Percentiles rank a stretch among this genome's conserved stretches.
These are phyloP conservation scores for Penicillium paradoxum DNA, from an alignment of 495 filamentous ascomycete species.

Conservation along the genomic window DNA sequence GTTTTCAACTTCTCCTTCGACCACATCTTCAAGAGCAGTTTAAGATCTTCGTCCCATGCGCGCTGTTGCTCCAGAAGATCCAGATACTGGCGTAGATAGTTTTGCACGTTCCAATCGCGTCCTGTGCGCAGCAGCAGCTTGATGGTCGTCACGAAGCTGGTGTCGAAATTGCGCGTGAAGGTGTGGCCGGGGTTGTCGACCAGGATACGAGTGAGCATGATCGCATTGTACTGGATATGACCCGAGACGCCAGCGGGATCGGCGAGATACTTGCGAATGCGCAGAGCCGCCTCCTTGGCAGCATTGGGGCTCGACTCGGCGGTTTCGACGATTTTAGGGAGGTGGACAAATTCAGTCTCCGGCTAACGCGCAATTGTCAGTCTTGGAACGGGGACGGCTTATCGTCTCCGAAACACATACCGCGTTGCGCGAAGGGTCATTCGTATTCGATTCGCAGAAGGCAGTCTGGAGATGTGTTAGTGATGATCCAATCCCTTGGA, in stretches of 20 bases:
- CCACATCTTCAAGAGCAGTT: conserved; percentile 74
- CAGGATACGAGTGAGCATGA: conserved; percentile 94
- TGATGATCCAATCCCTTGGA: too few relatives aligned
- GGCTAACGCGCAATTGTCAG: conserved; percentile 28
- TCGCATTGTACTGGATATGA: conserved; percentile 85
- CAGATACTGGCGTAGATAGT: conserved; percentile 81
- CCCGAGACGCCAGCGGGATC: conserved; percentile 58
- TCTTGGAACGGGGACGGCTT: not conserved
- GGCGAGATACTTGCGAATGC: conserved; percentile 77
- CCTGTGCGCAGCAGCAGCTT: conserved; percentile 72
- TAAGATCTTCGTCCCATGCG: conserved; percentile 65
- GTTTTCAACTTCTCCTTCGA: conserved; percentile 66
- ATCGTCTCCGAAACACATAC: conserved; percentile 37
- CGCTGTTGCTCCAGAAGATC: conserved; percentile 66
- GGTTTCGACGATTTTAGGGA: conserved; percentile 91
- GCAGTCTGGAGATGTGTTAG: conserved; percentile 40
- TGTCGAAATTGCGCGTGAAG: conserved; percentile 82
- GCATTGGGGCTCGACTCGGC: conserved; percentile 88
- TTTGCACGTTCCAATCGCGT: conserved; percentile 69
- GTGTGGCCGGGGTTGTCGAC: conserved; percentile 84
- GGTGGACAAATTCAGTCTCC: conserved; percentile 84
- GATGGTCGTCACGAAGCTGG: conserved; percentile 68
- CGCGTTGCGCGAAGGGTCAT: conserved; percentile 54
- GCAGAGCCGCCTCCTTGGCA: conserved; percentile 67
- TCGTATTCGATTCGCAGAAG: conserved; percentile 69